Conservation (phyloP, 208 protist genomes). For the Leishmania martiniquensis region DNA sequence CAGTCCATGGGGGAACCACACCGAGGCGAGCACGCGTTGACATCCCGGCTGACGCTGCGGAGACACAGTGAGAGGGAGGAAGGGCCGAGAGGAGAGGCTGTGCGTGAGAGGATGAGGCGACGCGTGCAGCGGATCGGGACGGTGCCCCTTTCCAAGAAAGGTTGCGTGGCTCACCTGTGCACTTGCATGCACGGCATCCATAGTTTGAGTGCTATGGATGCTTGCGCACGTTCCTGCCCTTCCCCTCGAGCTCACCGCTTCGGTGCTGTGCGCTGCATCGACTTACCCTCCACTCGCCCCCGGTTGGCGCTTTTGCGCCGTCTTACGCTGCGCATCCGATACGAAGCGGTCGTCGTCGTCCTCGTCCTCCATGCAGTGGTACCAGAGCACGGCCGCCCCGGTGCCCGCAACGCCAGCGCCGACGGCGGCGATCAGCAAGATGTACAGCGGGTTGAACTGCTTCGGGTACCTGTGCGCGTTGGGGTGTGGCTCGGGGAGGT, state of each 20-base stretch:
- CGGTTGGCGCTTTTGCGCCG: neutral
- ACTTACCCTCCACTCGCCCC: neutral
- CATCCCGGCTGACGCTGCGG: too few species aligned
- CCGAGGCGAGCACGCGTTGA: neutral
- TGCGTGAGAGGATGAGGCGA: neutral
- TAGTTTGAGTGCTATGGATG: neutral
- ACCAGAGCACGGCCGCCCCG: constrained; percentile 42
- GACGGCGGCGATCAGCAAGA: constrained; percentile 36
- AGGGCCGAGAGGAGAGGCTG: neutral
- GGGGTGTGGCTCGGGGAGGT: constrained; percentile 20
- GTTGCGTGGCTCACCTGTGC: neutral
- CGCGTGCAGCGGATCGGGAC: neutral
- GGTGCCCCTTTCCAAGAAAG: neutral
- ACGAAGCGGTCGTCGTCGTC: constrained; percentile 43
- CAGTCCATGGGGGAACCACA: neutral
- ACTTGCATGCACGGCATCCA: neutral
- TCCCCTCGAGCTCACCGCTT: neutral
- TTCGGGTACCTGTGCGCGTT: constrained; percentile 29
- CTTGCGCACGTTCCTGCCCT: neutral
- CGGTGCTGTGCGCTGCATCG: neutral
- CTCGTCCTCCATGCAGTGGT: constrained; percentile 29
- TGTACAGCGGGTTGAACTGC: constrained; percentile 38
- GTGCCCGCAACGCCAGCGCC: constrained; percentile 22
- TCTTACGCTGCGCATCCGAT: constrained; percentile 29
- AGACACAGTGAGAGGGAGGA: neutral